Percentiles rank a stretch among this genome's conserved stretches.
These are phyloP conservation scores for Sporothrix curviconia DNA, from an alignment of 2,329 filamentous ascomycete genomes.

Conservation along the genomic window DNA sequence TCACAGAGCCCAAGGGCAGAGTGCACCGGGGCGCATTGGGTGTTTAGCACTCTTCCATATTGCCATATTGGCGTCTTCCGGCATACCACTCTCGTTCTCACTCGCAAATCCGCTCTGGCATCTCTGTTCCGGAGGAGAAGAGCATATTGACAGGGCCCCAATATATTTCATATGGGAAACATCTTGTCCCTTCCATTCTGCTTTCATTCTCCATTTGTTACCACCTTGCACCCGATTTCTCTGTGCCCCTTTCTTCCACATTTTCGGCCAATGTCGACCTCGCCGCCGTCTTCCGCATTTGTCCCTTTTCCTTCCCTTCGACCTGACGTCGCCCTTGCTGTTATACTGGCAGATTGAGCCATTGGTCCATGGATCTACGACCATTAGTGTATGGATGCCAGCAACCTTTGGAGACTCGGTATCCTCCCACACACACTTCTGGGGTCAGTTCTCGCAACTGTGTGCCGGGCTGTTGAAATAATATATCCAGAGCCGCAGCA, in stretches of 20 bases:
- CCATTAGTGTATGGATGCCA: neutral
- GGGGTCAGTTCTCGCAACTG: neutral
- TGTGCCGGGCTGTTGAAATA: neutral
- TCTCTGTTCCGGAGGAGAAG: neutral
- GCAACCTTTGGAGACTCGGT: constrained; percentile 3
- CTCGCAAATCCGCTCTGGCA: neutral
- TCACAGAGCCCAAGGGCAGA: neutral
- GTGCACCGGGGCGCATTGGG: too few species aligned
- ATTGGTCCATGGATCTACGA: too few species aligned
- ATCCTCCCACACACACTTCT: neutral
- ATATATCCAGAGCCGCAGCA: constrained; percentile 2
- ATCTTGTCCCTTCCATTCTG: neutral
- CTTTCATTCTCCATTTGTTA: neutral
- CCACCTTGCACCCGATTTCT: too few species aligned
- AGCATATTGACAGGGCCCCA: neutral
- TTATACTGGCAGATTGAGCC: neutral
- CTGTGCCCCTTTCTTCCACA: too few species aligned
- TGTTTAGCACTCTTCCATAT: neutral
- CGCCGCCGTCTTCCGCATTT: neutral
- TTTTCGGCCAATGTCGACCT: too few species aligned
- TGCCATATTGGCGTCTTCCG: neutral
- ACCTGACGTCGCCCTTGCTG: neutral
- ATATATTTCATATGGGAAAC: neutral
- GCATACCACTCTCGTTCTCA: neutral
- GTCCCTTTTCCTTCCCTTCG: neutral